Percentiles rank a stretch among this genome's conserved stretches.
phyloP scores from a whole-genome alignment of 495 filamentous ascomycete genomes.

The Neurospora terricola region DNA sequence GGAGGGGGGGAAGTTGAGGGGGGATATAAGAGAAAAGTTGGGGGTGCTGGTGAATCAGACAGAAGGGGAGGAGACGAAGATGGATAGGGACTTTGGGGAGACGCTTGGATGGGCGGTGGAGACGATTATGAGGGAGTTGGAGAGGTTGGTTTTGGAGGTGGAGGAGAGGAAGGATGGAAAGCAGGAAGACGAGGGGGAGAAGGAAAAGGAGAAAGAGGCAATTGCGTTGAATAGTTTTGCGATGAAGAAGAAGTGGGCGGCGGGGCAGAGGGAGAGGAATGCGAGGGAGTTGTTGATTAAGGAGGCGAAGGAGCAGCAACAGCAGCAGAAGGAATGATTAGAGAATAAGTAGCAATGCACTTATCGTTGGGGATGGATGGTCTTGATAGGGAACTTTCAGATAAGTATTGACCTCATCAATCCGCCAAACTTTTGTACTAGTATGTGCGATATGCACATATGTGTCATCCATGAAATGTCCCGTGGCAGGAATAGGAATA shows the following conservation, averaged over 20 bases:
- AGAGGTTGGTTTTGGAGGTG: constrained; percentile 9
- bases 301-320: not conserved
- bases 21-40: constrained; percentile 10
- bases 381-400: not conserved
- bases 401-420: not conserved
- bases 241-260: not conserved
- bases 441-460: not conserved
- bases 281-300: not conserved
- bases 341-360: not conserved
- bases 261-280: not conserved
- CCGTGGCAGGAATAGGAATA: not conserved
- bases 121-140: constrained; percentile 32
- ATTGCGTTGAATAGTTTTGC: not conserved
- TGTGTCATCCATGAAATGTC: not conserved
- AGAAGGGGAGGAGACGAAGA: constrained; percentile 9
- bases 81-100: constrained; percentile 39
- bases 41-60: constrained; percentile 32
- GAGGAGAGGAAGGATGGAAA: not conserved
- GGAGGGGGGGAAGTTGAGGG: constrained; percentile 34
- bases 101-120: constrained; percentile 47
- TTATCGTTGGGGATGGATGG: not conserved
- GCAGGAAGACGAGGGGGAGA: not conserved
- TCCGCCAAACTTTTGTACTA: not conserved
- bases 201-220: not conserved
- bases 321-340: not conserved